Conservation (phyloP, 805 yeast genomes). For the Wickerhamomyces bisporus region DNA sequence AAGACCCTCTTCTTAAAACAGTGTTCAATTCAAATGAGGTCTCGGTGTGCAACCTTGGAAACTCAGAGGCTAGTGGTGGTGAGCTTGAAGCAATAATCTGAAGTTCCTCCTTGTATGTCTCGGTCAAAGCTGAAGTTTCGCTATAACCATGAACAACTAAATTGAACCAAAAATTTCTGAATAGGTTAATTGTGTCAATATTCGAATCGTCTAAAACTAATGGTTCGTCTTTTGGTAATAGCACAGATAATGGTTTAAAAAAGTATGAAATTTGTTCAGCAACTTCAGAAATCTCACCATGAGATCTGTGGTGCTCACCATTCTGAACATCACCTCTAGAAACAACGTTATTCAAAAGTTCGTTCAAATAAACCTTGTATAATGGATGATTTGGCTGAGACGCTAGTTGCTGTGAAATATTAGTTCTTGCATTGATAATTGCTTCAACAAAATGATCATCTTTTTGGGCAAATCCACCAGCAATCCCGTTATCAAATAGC, state of each 20-base stretch:
- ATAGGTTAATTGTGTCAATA: slow-evolving; percentile 50
- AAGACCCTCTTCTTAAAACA: slow-evolving; percentile 82
- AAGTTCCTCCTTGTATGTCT: slow-evolving; percentile 43
- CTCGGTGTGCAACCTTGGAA: slow-evolving; percentile 77
- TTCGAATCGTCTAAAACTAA: slow-evolving; percentile 29
- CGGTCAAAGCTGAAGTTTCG: slow-evolving; percentile 49
- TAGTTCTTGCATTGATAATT: slow-evolving; percentile 46
- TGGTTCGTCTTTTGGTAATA: slow-evolving; percentile 58
- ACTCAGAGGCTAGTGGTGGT: slow-evolving; percentile 82
- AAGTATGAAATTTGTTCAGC: slow-evolving; percentile 63
- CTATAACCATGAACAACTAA: slow-evolving; percentile 87
- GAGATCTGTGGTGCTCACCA: slow-evolving; percentile 76
- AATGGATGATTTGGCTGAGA: slow-evolving; percentile 35
- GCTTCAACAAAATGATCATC: slow-evolving; percentile 34
- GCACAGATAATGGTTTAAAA: slow-evolving; percentile 68
- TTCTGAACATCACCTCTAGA: slow-evolving; percentile 75
- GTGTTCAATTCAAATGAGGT: slow-evolving; percentile 90
- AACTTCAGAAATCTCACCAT: slow-evolving; percentile 60
- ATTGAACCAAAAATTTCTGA: slow-evolving; percentile 92
- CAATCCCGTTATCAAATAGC: slow-evolving; percentile 47
- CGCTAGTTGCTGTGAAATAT: slow-evolving; percentile 32
- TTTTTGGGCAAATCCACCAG: slow-evolving; percentile 37
- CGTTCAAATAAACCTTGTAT: slow-evolving; percentile 54
- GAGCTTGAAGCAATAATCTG: slow-evolving; percentile 76
- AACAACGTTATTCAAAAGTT: slow-evolving; percentile 61